These are phyloP conservation scores for Annulohypoxylon moriforme DNA, from an alignment of 495 filamentous ascomycete species.

Conservation along the genomic window DNA sequence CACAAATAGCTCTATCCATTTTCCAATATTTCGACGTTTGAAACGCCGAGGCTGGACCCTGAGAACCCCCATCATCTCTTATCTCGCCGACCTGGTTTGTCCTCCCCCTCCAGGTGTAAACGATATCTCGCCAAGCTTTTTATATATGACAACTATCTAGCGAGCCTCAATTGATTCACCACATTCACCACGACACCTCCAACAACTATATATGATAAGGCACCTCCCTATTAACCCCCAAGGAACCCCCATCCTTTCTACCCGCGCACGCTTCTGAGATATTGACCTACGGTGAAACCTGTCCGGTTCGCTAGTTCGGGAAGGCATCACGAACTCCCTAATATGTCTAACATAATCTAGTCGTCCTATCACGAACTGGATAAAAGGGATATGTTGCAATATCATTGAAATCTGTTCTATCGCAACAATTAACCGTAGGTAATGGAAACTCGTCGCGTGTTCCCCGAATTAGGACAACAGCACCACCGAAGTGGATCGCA, in stretches of 20 bases:
- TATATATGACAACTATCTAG: constrained; percentile 35
- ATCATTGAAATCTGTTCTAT: constrained; percentile 1
- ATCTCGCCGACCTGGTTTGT: constrained; percentile 34
- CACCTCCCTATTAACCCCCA: constrained; percentile 16
- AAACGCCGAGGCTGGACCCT: constrained; percentile 13
- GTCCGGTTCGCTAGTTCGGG: constrained; percentile 36
- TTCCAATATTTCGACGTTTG: constrained; percentile 15
- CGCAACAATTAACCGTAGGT: constrained; percentile 22
- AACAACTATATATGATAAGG: constrained; percentile 41
- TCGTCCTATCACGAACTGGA: background rate
- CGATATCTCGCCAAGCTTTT: constrained; percentile 46
- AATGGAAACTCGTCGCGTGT: constrained; percentile 1
- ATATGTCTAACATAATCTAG: constrained; percentile 1
- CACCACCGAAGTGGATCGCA: background rate
- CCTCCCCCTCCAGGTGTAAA: background rate
- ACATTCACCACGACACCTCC: constrained; percentile 13
- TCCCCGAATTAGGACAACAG: constrained; percentile 4
- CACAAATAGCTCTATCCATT: background rate
- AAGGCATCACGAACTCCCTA: constrained; percentile 28
- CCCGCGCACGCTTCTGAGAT: constrained; percentile 22
- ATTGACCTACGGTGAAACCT: constrained; percentile 25
- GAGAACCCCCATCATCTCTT: constrained; percentile 28
- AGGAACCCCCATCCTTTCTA: constrained; percentile 33
- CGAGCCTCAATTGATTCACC: constrained; percentile 31
- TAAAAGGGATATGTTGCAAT: constrained; percentile 13